Evolutionary conservation across 345 rosid species (phyloP), one percentile per base, ranked within the genome.

Genomic region (Sonneratia alba): DNA sequence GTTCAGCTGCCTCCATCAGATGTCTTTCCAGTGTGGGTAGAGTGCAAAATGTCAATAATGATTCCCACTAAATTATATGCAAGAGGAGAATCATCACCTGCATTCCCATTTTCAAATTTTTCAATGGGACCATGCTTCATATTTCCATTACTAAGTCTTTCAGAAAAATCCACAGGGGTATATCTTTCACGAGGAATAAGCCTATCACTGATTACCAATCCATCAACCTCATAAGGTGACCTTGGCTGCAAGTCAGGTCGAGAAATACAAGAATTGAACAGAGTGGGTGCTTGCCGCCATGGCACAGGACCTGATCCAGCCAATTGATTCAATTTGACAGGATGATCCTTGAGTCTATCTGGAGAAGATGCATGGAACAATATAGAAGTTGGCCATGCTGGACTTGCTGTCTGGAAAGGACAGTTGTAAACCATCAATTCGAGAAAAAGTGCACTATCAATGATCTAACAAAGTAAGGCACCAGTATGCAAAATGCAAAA

Each of bases 261-360:
- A 74, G 85, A 36, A 81, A 83, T 79, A 15, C 88, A 79, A 69
- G 97, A 82, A 80, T 77, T 83, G 79, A 86, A 86, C 65, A 86
- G 73, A 75, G 75, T 82, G 67, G 94, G 88, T 22, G 97, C 94
- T 83, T 83, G 96, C 69, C 85, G 83, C 92, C 85, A 86, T 68
- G 89, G 91, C 24, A 85, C 87, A 62, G 91, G 94, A 74, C 95
- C 90, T 55, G 91, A 84, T 76, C 89, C 87, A 68, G 87, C 83
- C 73, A 91, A 83, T 51, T 86, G 89, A 80, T 76, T 80, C 97
- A 91, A 88, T 76, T 87, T 88, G 55, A 75, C 77, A 71, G 93
- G 72, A 72, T 76, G 53, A 76, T 86, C 93, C 67, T 82, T 85
- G 59, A 76, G 72, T 77, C 86, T 85, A 71, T 89, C 93, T 32